phyloP scores from a whole-genome alignment of 495 filamentous ascomycete species.

The Aspergillus ellipticus region DNA sequence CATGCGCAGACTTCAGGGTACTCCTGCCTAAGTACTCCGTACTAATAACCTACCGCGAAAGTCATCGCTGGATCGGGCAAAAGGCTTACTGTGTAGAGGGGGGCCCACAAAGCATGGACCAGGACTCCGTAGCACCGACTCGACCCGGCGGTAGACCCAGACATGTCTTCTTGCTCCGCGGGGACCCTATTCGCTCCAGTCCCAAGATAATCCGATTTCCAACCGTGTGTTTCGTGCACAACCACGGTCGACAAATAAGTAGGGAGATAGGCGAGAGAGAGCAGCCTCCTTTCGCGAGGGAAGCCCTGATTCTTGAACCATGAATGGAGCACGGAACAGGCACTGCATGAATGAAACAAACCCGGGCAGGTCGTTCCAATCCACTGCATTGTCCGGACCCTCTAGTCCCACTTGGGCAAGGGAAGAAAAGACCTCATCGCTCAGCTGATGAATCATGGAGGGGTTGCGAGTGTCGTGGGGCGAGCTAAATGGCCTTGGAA shows the following conservation, averaged over 20 bases:
- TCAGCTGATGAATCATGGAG: conserved; percentile 22
- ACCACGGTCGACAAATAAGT: too few species aligned
- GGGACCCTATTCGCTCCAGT: not conserved
- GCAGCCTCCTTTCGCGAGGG: too few species aligned
- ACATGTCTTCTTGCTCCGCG: not conserved
- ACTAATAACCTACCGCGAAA: not conserved
- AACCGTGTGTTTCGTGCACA: too few species aligned
- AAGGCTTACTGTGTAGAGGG: not conserved
- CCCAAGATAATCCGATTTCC: too few species aligned
- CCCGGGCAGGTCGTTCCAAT: not conserved
- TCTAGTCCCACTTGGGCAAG: conserved; percentile 1
- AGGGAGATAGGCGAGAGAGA: too few species aligned
- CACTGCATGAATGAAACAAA: not conserved
- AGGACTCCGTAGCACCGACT: not conserved
- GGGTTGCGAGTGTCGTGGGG: conserved; percentile 17
- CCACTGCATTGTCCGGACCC: not conserved
- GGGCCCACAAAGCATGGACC: conserved; percentile 4
- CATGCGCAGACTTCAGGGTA: too few species aligned
- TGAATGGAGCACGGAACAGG: not conserved
- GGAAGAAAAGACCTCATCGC: conserved; percentile 4
- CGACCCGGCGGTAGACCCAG: not conserved
- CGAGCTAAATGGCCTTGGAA: conserved; percentile 23
- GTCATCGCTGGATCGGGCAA: not conserved
- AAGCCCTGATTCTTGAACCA: not conserved
- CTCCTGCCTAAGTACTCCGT: too few species aligned